Percentiles rank a stretch among this genome's conserved stretches.
Evolutionary conservation across 345 rosid species (phyloP).

Genomic region (Syzygium aromaticum): DNA sequence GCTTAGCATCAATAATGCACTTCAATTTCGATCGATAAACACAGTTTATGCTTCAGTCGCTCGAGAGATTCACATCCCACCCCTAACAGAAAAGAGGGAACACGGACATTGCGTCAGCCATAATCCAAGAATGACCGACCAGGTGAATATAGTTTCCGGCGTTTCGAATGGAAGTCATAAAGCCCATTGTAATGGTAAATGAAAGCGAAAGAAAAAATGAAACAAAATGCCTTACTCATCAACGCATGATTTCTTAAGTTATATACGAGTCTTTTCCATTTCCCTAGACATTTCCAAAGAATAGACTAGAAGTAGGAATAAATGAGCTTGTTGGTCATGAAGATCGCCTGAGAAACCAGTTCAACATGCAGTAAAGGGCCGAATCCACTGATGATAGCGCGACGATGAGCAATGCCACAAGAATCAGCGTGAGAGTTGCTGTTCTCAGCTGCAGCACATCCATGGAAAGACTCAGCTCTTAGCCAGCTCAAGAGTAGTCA

Average conservation of each 20-base stretch:
- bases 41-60: not conserved
- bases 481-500: not conserved
- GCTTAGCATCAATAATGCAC: not conserved
- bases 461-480: not conserved
- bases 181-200: not conserved
- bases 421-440: not conserved
- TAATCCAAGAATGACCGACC: not conserved
- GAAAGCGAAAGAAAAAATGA: not conserved
- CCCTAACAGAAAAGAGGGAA: not conserved
- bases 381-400: not conserved
- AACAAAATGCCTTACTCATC: not conserved
- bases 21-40: not conserved
- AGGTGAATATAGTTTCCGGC: not conserved
- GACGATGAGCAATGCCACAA: not conserved
- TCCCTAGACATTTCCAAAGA: not conserved
- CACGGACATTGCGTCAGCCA: not conserved
- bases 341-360: not conserved
- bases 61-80: not conserved
- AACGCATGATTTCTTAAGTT: not conserved
- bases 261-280: not conserved
- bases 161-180: not conserved
- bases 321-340: not conserved
- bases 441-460: not conserved
- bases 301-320: not conserved
- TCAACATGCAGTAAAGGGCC: not conserved